Percentiles rank a stretch among this genome's conserved stretches.
Evolutionary conservation across 257 asterid genomes (phyloP).

Genomic region (Ilex aquifolium): DNA sequence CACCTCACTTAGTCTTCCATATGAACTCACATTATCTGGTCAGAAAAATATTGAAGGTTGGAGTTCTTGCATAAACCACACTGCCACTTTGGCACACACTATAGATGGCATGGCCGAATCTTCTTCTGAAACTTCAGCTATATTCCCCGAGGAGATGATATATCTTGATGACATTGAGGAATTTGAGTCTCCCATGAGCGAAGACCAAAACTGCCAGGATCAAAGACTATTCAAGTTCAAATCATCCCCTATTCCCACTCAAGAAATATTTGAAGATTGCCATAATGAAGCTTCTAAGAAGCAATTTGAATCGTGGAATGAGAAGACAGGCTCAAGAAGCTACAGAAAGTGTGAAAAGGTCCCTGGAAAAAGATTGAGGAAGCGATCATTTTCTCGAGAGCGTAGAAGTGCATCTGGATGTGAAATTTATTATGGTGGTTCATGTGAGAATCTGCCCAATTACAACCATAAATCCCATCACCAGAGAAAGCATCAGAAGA

Average conservation of each 20-base stretch:
- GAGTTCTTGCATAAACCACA: background rate
- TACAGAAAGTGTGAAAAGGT: conserved; percentile 12
- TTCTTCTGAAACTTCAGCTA: conserved; percentile 29
- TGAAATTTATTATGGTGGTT: conserved; percentile 36
- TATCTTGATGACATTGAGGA: conserved; percentile 68
- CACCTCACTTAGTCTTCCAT: background rate
- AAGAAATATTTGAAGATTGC: background rate
- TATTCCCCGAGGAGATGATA: conserved; percentile 35
- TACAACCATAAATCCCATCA: conserved; percentile 12
- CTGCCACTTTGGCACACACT: background rate
- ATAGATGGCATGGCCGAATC: conserved; percentile 10
- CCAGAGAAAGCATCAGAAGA: conserved; percentile 15
- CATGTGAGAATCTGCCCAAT: conserved; percentile 14
- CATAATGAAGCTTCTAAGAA: conserved; percentile 1
- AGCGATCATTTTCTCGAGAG: conserved; percentile 31
- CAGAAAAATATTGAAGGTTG: background rate
- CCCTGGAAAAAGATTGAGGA: conserved; percentile 27
- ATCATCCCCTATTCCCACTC: conserved; percentile 17
- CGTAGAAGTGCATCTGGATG: conserved; percentile 19
- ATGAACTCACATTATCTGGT: background rate
- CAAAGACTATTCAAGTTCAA: conserved; percentile 66
- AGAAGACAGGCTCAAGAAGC: conserved; percentile 12
- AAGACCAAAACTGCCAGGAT: conserved; percentile 34
- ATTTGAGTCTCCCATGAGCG: conserved; percentile 34
- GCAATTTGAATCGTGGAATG: background rate